phyloP scores from a whole-genome alignment of 1,284 basidiomycete species.

The Microbotryum scabiosae region DNA sequence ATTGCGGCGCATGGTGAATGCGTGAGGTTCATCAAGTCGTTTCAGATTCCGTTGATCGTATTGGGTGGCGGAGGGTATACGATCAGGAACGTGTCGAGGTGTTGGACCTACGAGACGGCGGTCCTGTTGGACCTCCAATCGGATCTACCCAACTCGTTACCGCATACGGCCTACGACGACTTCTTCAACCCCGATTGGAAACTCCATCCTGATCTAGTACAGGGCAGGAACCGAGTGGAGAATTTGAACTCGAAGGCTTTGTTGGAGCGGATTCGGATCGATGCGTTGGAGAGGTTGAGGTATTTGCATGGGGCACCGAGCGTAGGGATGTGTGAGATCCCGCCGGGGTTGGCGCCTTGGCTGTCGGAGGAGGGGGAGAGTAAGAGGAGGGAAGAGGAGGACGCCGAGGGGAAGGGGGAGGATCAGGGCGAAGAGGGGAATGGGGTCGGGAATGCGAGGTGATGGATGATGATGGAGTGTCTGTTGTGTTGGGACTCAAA shows the following conservation, averaged over 20 bases:
- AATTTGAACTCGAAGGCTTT: slow-evolving; percentile 79
- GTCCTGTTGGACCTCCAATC: slow-evolving; percentile 69
- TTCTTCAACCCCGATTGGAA: slow-evolving; percentile 91
- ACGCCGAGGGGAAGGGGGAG: slow-evolving; percentile 53
- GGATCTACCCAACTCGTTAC: slow-evolving; percentile 74
- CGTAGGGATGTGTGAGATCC: slow-evolving; percentile 92
- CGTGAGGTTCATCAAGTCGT: slow-evolving; percentile 89
- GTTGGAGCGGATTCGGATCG: slow-evolving; percentile 75
- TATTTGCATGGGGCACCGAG: slow-evolving; percentile 93
- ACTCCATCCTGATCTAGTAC: slow-evolving; percentile 83
- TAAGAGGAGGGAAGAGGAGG: slow-evolving; percentile 47
- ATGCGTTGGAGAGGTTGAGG: slow-evolving; percentile 79
- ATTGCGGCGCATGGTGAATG: slow-evolving; percentile 98
- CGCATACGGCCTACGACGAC: slow-evolving; percentile 79
- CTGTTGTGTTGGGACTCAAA: too few relatives aligned
- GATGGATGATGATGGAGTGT: too few relatives aligned
- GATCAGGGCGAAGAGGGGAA: slow-evolving; percentile 45
- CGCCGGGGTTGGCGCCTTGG: slow-evolving; percentile 76
- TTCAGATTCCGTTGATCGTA: slow-evolving; percentile 79
- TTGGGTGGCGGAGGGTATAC: slow-evolving; percentile 94
- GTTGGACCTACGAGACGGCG: slow-evolving; percentile 97
- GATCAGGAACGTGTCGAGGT: slow-evolving; percentile 86
- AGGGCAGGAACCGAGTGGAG: slow-evolving; percentile 58
- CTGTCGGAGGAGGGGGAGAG: slow-evolving; percentile 65
- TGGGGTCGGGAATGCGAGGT: too few relatives aligned